Evolutionary conservation across 169 alveolate genomes (phyloP), one percentile per base, ranked within the genome.

Genomic region (Theileria parva): DNA sequence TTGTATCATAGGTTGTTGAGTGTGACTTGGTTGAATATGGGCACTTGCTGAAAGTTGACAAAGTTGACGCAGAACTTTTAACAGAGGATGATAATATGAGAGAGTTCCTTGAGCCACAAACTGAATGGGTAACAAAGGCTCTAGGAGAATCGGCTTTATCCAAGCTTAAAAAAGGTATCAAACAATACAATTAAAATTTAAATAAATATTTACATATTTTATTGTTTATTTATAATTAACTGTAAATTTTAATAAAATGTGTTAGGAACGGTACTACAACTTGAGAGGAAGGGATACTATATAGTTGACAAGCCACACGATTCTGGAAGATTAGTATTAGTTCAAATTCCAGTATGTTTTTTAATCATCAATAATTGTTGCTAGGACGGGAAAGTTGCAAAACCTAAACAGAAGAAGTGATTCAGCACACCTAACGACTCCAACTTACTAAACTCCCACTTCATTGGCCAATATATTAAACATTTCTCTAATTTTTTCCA

Each of bases 241-340:
- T 6, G 48, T 37, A 37, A 13, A 11, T 13, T 8, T 19, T 17
- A 50, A 37, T 28, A 11, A 55, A 27, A 57, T 60, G 32, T 27
- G 30, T 13, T 57, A 71, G 98, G 97, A 5, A 95, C 92, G 50
- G 83, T 87, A 81, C 81, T 97, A 44, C 98, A 98, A 89, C 92
- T 98, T 67, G 99, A 98, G 91, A 94, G 99, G 91, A 94, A 99
- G 88, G 99, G 99, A 0, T 98, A 94, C 86, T 97, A 95, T 95
- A 95, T 91, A 66, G 95, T 97, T 57, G 99, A 97, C 88, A 86
- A 90, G 51, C 86, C 91, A 7, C 88, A 91, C 9, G 51, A 76
- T 32, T 57, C 85, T 30, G 91, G 88, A 2, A 73, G 71, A n/a
- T 60, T 91, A 61, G 92, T 83, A 48, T 84, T 97, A 30, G 92